Base-by-base conservation (phyloP, 2,329 filamentous ascomycete species). In the Pseudophaeomoniella oleicola region DNA sequence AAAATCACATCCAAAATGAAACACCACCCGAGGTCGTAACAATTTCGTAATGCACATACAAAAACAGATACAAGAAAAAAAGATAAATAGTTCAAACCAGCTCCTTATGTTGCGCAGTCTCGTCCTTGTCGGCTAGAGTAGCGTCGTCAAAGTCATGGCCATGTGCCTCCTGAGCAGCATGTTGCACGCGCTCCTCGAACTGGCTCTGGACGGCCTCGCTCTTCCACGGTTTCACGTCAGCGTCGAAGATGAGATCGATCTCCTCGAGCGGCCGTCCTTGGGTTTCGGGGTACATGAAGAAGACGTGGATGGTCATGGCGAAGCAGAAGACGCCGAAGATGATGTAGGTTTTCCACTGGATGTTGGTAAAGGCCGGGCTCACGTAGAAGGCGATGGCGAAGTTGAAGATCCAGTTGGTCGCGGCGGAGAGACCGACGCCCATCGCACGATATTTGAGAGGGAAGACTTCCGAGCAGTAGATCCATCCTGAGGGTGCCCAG, bases 211-310 rank as follows among this genome's bases (percentile, higher is more conserved):
- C n/a, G 6, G 9, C 22, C 6, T n/a, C 22, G 22, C 9, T 9
- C 22, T n/a, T 27, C 22, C 22, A 27, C 6, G 22, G 9, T n/a
- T 6, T 6, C 6, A 27, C 22, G n/a, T n/a, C 22, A 37, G 53
- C 3, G 59, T 66, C 56, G 52, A 86, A 86, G 43, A 86, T 76
- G 12, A 72, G 71, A 44, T 82, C 79, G 55, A 84, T 77, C 51
- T 86, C 79, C 50, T 87, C 81, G 2, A 86, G 69, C 0, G 78
- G 80, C 56, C 75, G 81, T 10, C 79, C 78, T 32, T 75, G 72
- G 0, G 79, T 84, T 57, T 83, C 71, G 0, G 77, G 78, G 44
- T 72, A 74, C 11, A 67, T 53, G 43, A 85, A 63, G 51, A 72
- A 71, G 49, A 81, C 74, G 52, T 84, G 78, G 35, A 84, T 51